A percentile compares a stretch with the other conserved stretches of the same genome.
Evolutionary conservation across 2,329 filamentous ascomycete species (phyloP).

Genomic region (Paecilomyces sp.): DNA sequence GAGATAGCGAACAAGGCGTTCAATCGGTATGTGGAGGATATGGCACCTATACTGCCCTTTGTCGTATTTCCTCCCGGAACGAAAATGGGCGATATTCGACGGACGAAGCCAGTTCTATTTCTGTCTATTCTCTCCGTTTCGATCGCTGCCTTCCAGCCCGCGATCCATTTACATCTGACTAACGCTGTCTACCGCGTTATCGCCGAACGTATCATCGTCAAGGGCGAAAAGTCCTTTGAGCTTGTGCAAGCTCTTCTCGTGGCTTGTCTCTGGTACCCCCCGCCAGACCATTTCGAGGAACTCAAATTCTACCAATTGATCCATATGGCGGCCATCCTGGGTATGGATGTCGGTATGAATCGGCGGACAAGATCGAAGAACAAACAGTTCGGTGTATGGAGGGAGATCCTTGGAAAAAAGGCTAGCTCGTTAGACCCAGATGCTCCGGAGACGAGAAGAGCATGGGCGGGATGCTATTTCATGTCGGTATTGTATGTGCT

Average conservation of each 20-base stretch:
- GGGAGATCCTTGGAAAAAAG: slow-evolving; percentile 33
- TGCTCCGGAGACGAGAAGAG: slow-evolving; percentile 50
- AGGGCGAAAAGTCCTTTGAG: slow-evolving; percentile 75
- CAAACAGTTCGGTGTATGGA: slow-evolving; percentile 25
- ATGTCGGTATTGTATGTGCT: slow-evolving; percentile 46
- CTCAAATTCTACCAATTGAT: slow-evolving; percentile 85
- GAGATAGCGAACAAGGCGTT: slow-evolving; percentile 51
- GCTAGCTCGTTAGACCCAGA: slow-evolving; percentile 38
- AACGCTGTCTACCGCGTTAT: slow-evolving; percentile 65
- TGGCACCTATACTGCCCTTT: slow-evolving; percentile 50
- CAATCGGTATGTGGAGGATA: slow-evolving; percentile 46
- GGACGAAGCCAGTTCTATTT: slow-evolving; percentile 54
- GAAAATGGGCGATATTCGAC: slow-evolving; percentile 48
- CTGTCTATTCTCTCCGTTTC: slow-evolving; percentile 51
- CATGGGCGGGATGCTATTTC: slow-evolving; percentile 57
- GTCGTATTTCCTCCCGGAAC: slow-evolving; percentile 51
- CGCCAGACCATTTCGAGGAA: slow-evolving; percentile 75
- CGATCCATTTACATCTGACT: slow-evolving; percentile 55
- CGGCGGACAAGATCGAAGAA: slow-evolving; percentile 39
- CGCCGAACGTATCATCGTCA: slow-evolving; percentile 66
- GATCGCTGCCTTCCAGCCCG: slow-evolving; percentile 45
- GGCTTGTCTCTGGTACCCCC: slow-evolving; percentile 75
- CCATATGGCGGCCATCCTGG: slow-evolving; percentile 74
- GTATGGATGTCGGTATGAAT: slow-evolving; percentile 73
- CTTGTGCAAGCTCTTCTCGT: slow-evolving; percentile 73